A percentile compares a stretch with the other conserved stretches of the same genome.
Evolutionary conservation across 1,284 basidiomycete species (phyloP).

Genomic region (Agroathelia rolfsii): DNA sequence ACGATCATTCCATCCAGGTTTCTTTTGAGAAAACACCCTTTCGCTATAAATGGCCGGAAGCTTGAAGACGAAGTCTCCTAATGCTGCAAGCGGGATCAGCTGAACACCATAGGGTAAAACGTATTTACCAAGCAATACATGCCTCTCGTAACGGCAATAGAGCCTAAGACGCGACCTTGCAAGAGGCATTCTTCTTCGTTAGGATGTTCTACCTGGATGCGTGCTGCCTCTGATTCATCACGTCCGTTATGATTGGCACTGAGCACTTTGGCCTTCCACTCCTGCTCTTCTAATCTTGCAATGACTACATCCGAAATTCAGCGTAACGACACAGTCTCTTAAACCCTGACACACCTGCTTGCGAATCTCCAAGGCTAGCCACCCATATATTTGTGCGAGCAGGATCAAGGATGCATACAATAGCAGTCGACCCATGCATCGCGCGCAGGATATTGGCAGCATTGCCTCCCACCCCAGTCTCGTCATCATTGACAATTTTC

Average conservation of each 20-base stretch:
- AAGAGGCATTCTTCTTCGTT: constrained; percentile 22
- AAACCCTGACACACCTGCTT: constrained; percentile 22
- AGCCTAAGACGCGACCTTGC: constrained; percentile 20
- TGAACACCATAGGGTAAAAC: no score
- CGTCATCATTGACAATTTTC: constrained; percentile 25
- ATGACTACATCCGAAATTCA: constrained; percentile 16
- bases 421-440: constrained; percentile 27
- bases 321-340: neutral
- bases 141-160: constrained; percentile 28
- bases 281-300: no score
- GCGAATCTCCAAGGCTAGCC: constrained; percentile 28
- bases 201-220: constrained; percentile 24
- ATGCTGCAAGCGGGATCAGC: no score
- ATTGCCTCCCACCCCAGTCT: no score
- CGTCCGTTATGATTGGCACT: constrained; percentile 24
- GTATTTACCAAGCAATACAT: constrained; percentile 6
- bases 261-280: constrained; percentile 20
- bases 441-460: constrained; percentile 21
- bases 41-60: constrained; percentile 23
- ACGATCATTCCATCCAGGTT: constrained; percentile 18
- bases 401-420: constrained; percentile 25
- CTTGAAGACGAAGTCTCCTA: constrained; percentile 29
- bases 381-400: constrained; percentile 24
- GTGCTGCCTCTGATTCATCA: constrained; percentile 19
- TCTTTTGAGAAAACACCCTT: constrained; percentile 21